A percentile compares a stretch with the other conserved stretches of the same genome.
Evolutionary conservation across 495 filamentous ascomycete genomes (phyloP).

Genomic region (Collariella sp.): DNA sequence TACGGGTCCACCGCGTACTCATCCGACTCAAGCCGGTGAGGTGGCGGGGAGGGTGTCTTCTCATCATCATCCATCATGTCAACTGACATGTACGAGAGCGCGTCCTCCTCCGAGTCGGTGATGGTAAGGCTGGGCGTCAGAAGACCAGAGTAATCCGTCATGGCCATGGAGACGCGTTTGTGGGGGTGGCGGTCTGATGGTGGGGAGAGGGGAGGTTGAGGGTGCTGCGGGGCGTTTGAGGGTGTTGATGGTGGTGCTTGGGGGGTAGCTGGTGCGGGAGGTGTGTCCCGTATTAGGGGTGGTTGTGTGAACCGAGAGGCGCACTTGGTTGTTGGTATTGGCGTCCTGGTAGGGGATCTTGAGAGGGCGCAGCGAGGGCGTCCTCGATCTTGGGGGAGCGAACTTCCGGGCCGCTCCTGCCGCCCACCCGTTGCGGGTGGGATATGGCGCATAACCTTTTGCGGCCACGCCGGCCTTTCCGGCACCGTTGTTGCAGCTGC

Average conservation of each 20-base stretch:
- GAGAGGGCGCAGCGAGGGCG: constrained; percentile 23
- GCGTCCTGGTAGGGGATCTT: constrained; percentile 35
- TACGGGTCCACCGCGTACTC: constrained; percentile 34
- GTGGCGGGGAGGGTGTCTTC: background rate
- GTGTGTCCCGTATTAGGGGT: constrained; percentile 14
- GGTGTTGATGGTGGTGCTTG: background rate
- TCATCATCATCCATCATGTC: constrained; percentile 6
- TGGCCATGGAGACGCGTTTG: background rate
- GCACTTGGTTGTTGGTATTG: constrained; percentile 15
- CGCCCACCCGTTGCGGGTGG: constrained; percentile 13
- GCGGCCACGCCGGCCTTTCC: constrained; percentile 45
- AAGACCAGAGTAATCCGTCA: constrained; percentile 13
- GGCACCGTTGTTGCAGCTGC: constrained; percentile 31
- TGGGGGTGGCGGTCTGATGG: background rate
- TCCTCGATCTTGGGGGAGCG: constrained; percentile 22
- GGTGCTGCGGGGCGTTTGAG: background rate
- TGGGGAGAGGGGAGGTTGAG: background rate
- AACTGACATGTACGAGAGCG: constrained; percentile 16
- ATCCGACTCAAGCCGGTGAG: constrained; percentile 9
- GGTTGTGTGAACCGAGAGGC: constrained; percentile 10
- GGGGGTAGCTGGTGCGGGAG: background rate
- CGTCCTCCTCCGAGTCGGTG: constrained; percentile 1
- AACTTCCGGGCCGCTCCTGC: constrained; percentile 21
- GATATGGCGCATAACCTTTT: constrained; percentile 34
- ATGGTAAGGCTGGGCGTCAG: constrained; percentile 2